phyloP scores from a whole-genome alignment of 176 grass and related monocot genomes.

The Bromus sterilis region DNA sequence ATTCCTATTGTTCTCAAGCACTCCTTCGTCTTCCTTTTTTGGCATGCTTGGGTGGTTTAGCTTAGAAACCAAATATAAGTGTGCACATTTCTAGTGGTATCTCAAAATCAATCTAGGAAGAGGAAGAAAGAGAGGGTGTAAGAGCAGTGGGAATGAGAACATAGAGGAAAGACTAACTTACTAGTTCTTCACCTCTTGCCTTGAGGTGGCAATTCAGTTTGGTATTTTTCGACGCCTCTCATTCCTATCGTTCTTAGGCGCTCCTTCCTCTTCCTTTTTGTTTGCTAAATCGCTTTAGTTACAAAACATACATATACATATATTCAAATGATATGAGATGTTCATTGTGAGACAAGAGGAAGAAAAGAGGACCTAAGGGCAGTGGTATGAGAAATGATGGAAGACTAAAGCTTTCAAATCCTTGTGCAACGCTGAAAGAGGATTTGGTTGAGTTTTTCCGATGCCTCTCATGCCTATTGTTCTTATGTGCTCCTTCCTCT shows the following conservation, averaged over 20 bases:
- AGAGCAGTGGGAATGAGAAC: no score
- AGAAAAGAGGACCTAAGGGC: neutral
- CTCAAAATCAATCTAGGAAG: no score
- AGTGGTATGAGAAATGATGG: neutral
- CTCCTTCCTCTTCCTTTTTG: neutral
- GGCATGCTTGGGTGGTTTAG: neutral
- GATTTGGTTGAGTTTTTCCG: neutral
- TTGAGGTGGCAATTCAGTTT: no score
- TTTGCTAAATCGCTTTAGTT: no score
- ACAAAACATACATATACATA: neutral
- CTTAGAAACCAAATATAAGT: no score
- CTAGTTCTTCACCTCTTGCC: no score
- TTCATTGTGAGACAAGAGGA: neutral
- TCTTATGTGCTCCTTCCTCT: neutral
- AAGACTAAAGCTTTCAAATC: neutral
- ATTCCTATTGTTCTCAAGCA: neutral
- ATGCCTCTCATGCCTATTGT: constrained; percentile 17
- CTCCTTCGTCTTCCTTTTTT: neutral
- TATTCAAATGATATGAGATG: neutral
- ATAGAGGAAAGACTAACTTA: no score
- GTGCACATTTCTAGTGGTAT: no score
- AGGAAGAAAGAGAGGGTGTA: no score
- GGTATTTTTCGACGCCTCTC: no score
- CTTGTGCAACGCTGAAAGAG: neutral
- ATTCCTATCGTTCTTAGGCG: neutral